Percentiles rank a stretch among this genome's conserved stretches.
phyloP scores from a whole-genome alignment of 2,329 filamentous ascomycete genomes.

The Colletotrichum sp. region DNA sequence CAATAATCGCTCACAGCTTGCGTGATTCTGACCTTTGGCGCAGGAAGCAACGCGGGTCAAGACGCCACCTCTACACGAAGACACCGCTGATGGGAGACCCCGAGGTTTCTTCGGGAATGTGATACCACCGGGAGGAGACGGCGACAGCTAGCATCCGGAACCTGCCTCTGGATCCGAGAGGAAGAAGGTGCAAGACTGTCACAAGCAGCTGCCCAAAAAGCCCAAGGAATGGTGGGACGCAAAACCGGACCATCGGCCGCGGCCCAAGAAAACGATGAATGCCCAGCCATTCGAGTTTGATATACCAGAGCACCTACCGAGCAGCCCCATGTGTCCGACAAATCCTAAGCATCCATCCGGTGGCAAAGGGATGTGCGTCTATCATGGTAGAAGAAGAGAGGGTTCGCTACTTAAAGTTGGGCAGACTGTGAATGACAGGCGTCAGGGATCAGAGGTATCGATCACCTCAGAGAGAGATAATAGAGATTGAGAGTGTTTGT shows the following conservation, averaged over 20 bases:
- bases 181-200: constrained; percentile 16
- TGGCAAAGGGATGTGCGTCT: constrained; percentile 56
- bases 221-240: constrained; percentile 43
- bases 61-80: constrained; percentile 50
- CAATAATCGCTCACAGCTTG: background rate
- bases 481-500: background rate
- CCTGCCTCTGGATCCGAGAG: background rate
- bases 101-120: constrained; percentile 51
- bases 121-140: constrained; percentile 29
- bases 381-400: constrained; percentile 45
- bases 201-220: constrained; percentile 26
- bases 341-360: constrained; percentile 48
- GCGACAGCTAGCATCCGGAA: constrained; percentile 15
- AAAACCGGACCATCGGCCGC: constrained; percentile 26
- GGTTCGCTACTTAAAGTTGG: background rate
- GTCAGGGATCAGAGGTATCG: constrained; percentile 18
- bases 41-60: constrained; percentile 56
- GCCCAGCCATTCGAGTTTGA: constrained; percentile 49
- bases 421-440: background rate
- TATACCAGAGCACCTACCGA: constrained; percentile 55
- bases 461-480: constrained; percentile 12
- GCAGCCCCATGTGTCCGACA: constrained; percentile 56
- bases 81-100: constrained; percentile 38
- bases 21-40: constrained; percentile 8
- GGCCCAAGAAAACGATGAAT: constrained; percentile 17